Percentiles rank a stretch among this genome's conserved stretches.
phyloP scores from a whole-genome alignment of 345 rosid genomes.

The Arabis hirsuta region DNA sequence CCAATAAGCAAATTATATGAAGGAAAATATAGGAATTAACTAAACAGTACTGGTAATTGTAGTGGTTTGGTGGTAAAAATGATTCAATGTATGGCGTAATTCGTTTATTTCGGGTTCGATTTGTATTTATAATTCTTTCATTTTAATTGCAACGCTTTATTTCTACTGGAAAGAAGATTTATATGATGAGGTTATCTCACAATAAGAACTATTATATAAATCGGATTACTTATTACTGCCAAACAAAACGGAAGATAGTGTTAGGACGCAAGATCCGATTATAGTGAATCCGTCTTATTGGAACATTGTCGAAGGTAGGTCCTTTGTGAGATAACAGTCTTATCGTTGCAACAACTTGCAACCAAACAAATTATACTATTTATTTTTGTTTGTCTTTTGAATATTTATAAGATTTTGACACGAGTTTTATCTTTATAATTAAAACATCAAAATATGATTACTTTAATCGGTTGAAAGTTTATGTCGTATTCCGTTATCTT shows the following conservation, averaged over 20 bases:
- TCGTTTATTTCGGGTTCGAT: no score
- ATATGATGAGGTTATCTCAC: no score
- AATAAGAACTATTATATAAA: no score
- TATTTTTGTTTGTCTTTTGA: constrained; percentile 15
- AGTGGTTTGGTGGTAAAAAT: no score
- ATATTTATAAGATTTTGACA: constrained; percentile 11
- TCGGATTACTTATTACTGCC: no score
- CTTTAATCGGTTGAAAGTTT: not conserved
- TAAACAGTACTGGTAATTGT: no score
- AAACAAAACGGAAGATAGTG: not conserved
- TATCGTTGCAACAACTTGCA: constrained; percentile 45
- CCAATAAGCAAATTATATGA: not conserved
- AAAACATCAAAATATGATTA: not conserved
- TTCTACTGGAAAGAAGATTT: no score
- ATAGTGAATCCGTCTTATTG: constrained; percentile 15
- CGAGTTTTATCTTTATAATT: constrained; percentile 5
- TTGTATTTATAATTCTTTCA: no score
- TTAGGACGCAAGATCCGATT: constrained; percentile 38
- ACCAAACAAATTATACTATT: constrained; percentile 27
- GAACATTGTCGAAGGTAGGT: constrained; percentile 39
- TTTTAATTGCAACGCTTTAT: no score
- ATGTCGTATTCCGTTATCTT: not conserved
- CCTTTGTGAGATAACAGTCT: constrained; percentile 39
- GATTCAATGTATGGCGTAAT: no score
- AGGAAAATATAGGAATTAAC: not conserved